Evolutionary conservation across 2,329 filamentous ascomycete species (phyloP), one percentile per base, ranked within the genome.

Genomic region (Stachybotrys chlorohalonatus): DNA sequence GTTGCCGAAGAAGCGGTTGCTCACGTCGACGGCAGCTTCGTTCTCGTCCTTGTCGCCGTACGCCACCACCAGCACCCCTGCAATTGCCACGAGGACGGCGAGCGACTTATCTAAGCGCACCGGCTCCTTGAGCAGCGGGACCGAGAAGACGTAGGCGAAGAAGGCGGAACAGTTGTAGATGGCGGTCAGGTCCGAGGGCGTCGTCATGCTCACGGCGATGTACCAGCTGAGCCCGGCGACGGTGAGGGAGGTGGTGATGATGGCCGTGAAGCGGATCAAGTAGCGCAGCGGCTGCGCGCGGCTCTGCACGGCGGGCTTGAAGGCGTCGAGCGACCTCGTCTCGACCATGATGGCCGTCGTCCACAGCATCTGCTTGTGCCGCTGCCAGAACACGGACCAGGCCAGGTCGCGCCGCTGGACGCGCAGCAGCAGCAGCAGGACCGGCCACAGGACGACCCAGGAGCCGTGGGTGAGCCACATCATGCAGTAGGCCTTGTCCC

Each of bases 401-500:
- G 91, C 86, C 64, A 88, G 77, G 58, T 86, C 81, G 64, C 85
- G 84, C 70, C 90, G 90, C 68, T 91, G 88, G 13, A 94, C 59
- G 54, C 93, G 86, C 58, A 97, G 77, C 52, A 96, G 80, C 30
- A 89, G 70, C 42, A 99, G 81, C 71, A 95, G 91, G 11, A 82
- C 74, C 0, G 92, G 93, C 90, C 91, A 99, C 30, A 99, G 79
- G 51, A 97, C 73, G 9, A 86, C 71, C 94, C 94, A 99, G 2
- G 91, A 96, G 54, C 93, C 89, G 73, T 99, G 94, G 11, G 94
- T 99, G 60, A 99, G 79, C 73, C 95, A 96, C 79, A 99, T 83
- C 94, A 99, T 99, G 77, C 90, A 95, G 75, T 96, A 99, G n/a
- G 94, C 90, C 76, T 99, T 99, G 74, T 95, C 84, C 94, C 94